phyloP scores from a whole-genome alignment of 345 rosid species.

The Sisymbrium altissimum region DNA sequence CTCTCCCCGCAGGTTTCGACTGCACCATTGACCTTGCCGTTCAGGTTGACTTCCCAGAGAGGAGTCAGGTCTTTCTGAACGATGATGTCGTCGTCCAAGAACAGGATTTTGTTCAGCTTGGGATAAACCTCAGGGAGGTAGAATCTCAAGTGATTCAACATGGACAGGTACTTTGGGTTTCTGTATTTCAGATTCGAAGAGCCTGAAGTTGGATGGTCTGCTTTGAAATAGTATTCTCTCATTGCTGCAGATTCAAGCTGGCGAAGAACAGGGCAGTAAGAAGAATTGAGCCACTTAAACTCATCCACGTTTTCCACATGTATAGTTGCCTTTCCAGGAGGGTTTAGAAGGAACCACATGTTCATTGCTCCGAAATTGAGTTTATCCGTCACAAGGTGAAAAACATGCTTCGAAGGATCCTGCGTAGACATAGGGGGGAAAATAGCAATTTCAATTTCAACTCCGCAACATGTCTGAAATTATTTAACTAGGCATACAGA shows the following conservation, averaged over 20 bases:
- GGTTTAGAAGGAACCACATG: slow-evolving; percentile 97
- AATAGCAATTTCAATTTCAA: not conserved
- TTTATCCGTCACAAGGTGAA: slow-evolving; percentile 94
- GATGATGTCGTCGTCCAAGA: slow-evolving; percentile 95
- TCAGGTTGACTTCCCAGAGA: slow-evolving; percentile 78
- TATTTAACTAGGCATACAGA: not conserved
- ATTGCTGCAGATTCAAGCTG: slow-evolving; percentile 92
- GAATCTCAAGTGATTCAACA: slow-evolving; percentile 94
- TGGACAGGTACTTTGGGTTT: slow-evolving; percentile 95
- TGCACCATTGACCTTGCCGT: slow-evolving; percentile 94
- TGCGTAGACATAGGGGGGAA: slow-evolving; percentile 28
- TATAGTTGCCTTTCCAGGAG: slow-evolving; percentile 90
- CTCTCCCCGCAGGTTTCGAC: slow-evolving; percentile 99
- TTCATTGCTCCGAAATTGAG: slow-evolving; percentile 97
- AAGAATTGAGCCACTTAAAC: slow-evolving; percentile 97
- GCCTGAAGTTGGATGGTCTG: slow-evolving; percentile 87
- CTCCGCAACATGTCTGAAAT: not conserved
- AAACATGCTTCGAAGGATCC: slow-evolving; percentile 97
- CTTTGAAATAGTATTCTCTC: slow-evolving; percentile 98
- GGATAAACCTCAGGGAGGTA: slow-evolving; percentile 96
- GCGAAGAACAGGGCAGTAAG: slow-evolving; percentile 93
- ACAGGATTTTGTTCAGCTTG: slow-evolving; percentile 83
- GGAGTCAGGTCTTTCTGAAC: slow-evolving; percentile 95
- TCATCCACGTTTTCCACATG: slow-evolving; percentile 98
- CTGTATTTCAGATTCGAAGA: slow-evolving; percentile 92